phyloP scores from a whole-genome alignment of 2,329 filamentous ascomycete genomes.

The Colletotrichum sp. region DNA sequence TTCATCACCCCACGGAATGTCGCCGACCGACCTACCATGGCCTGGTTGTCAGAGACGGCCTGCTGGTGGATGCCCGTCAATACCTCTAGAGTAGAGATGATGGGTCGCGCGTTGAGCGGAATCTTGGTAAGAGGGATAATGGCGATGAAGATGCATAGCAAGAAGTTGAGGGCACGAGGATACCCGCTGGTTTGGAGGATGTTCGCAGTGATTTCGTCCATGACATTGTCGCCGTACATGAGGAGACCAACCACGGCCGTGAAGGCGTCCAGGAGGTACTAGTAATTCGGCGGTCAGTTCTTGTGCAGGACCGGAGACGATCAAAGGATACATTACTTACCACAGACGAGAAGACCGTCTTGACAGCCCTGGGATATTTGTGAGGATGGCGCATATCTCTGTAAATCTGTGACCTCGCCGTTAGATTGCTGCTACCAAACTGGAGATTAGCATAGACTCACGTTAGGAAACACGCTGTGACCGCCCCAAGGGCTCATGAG shows the following conservation, averaged over 20 bases:
- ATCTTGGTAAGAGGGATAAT: slow-evolving; percentile 96
- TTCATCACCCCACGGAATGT: slow-evolving; percentile 64
- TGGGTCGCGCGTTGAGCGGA: slow-evolving; percentile 87
- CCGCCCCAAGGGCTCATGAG: slow-evolving; percentile 79
- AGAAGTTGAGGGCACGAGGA: slow-evolving; percentile 72
- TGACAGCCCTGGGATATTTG: slow-evolving; percentile 78
- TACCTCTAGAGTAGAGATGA: slow-evolving; percentile 82
- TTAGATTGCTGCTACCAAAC: background rate
- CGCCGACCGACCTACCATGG: slow-evolving; percentile 58
- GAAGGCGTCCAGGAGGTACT: slow-evolving; percentile 80
- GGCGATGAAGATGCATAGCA: slow-evolving; percentile 85
- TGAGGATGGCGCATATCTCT: slow-evolving; percentile 75
- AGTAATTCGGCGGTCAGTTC: background rate
- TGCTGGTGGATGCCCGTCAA: slow-evolving; percentile 72
- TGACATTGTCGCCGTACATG: slow-evolving; percentile 93
- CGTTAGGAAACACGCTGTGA: slow-evolving; percentile 80
- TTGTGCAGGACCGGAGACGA: background rate
- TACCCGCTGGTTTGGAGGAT: slow-evolving; percentile 79
- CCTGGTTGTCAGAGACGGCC: slow-evolving; percentile 48
- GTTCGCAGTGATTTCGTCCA: slow-evolving; percentile 90
- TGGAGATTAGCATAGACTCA: slow-evolving; percentile 29
- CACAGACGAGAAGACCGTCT: slow-evolving; percentile 84
- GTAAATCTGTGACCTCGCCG: slow-evolving; percentile 52
- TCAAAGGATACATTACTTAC: slow-evolving; percentile 48
- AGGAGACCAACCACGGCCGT: slow-evolving; percentile 86